Conservation (phyloP, 1,284 basidiomycete species). For the Sanghuangporus weigelae region DNA sequence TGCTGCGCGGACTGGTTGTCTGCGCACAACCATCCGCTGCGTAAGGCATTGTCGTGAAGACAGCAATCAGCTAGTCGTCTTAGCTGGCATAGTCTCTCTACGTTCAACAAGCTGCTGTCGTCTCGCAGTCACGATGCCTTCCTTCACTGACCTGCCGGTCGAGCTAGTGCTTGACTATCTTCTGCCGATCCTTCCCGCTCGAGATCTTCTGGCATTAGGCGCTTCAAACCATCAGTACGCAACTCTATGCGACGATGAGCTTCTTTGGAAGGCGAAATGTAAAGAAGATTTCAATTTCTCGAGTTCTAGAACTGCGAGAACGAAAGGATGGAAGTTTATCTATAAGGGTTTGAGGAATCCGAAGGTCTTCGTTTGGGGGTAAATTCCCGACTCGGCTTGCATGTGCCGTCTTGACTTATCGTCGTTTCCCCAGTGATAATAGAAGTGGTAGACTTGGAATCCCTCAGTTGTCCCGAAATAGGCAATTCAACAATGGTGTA, state of each 20-base stretch:
- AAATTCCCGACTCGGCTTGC: slow-evolving; percentile 21
- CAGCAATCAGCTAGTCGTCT: neutral
- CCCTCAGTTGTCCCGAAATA: slow-evolving; percentile 31
- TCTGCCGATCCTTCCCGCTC: slow-evolving; percentile 52
- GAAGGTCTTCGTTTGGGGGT: slow-evolving; percentile 81
- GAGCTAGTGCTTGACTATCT: slow-evolving; percentile 75
- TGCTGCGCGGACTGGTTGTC: too few relatives aligned
- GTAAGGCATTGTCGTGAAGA: neutral
- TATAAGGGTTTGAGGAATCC: slow-evolving; percentile 62
- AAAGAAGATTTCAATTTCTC: slow-evolving; percentile 76
- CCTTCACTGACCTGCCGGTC: slow-evolving; percentile 51
- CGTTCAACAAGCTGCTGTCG: neutral
- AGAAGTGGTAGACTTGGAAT: slow-evolving; percentile 58
- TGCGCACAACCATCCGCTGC: too few relatives aligned
- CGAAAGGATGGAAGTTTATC: slow-evolving; percentile 72
- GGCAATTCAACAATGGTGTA: slow-evolving; percentile 32
- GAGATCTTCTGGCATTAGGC: slow-evolving; percentile 55
- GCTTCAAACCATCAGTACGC: slow-evolving; percentile 55
- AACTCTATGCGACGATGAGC: slow-evolving; percentile 61
- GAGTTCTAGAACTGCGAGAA: slow-evolving; percentile 60
- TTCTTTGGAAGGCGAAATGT: slow-evolving; percentile 73
- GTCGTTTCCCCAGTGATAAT: slow-evolving; percentile 38
- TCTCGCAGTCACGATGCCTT: slow-evolving; percentile 25
- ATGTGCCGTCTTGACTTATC: neutral
- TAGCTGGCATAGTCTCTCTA: neutral